phyloP scores from a whole-genome alignment of 352 stramenopile genomes.

The Phytophthora sp. region DNA sequence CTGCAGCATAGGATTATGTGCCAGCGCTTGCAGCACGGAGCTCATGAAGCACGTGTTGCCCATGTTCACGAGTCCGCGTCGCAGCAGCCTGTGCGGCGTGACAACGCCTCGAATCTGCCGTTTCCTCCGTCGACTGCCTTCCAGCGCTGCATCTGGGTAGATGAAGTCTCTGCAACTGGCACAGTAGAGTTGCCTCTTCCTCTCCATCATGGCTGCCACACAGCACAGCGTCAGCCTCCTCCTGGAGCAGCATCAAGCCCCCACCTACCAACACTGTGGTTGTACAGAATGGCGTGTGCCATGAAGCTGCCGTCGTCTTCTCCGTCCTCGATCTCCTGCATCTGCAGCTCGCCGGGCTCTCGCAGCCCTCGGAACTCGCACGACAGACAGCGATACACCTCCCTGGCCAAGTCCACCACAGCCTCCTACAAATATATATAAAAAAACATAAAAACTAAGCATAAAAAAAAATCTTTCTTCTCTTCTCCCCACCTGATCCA shows the following conservation, averaged over 20 bases:
- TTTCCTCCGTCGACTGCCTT: slow-evolving; percentile 27
- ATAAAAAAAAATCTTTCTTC: background rate
- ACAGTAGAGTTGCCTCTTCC: slow-evolving; percentile 65
- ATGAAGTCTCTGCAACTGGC: slow-evolving; percentile 65
- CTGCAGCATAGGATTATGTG: slow-evolving; percentile 73
- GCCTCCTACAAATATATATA: slow-evolving; percentile 18
- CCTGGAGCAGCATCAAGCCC: too few species aligned
- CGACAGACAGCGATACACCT: slow-evolving; percentile 55
- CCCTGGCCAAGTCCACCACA: slow-evolving; percentile 5
- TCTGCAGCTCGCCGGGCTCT: slow-evolving; percentile 29
- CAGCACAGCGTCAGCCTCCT: too few species aligned
- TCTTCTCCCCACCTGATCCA: slow-evolving; percentile 17
- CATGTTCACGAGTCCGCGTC: slow-evolving; percentile 81
- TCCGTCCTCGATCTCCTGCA: slow-evolving; percentile 26
- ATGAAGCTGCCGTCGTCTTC: slow-evolving; percentile 59
- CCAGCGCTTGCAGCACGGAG: slow-evolving; percentile 72
- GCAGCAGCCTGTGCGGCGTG: slow-evolving; percentile 28
- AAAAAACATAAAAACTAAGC: slow-evolving; percentile 1
- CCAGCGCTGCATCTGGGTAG: slow-evolving; percentile 40
- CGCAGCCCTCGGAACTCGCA: slow-evolving; percentile 53
- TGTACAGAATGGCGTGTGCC: slow-evolving; percentile 63
- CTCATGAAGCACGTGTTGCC: slow-evolving; percentile 90
- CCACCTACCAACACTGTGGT: slow-evolving; percentile 65
- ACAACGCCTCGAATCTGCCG: slow-evolving; percentile 19
- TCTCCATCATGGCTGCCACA: slow-evolving; percentile 44